Base-by-base conservation (phyloP, 1,284 basidiomycete genomes). In the Rhizoctonia solani region DNA sequence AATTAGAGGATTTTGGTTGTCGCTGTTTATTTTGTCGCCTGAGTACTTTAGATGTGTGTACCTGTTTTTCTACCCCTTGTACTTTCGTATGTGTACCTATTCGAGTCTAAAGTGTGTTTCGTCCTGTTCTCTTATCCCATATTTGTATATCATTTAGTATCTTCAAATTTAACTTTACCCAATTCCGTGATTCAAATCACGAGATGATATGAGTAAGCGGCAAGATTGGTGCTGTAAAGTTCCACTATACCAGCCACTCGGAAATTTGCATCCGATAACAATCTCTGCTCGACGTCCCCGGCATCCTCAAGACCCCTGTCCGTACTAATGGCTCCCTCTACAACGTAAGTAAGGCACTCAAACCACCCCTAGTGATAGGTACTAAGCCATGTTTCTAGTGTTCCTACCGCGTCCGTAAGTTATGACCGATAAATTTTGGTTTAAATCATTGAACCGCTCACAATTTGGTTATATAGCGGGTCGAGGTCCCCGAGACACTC, bases 401-500 rank as follows among this genome's bases (percentile, higher is more conserved):
- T 73, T 58, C 72, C 87, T 76, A 86, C 82, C 76, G 86, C 87
- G 80, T 81, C 87, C 81, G 87, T 89, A 72, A 80, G 87, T 79
- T 72, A 56, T 69, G n/a, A 37, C 27, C 27, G 30, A 19, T 52
- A 27, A 54, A n/a, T n/a, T n/a, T n/a, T n/a, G n/a, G n/a, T 29
- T 25, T 37, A 49, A 53, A 39, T 44, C 9, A 25, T 54, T 30
- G 46, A 46, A 54, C 25, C 61, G 32, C 41, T 41, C 37, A 61
- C 56, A 47, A 39, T 8, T 6, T 21, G 16, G 25, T 46, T 37
- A 42, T 21, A 49, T 76, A 92, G 90, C 85, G 87, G 77, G 86
- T 95, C 78, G 90, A 95, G 85, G 93, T 96, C 81, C 95, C 95
- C 79, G 95, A 97, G 88, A 97, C 95, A 77, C 88, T 97, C 83